These are phyloP conservation scores for Cyberlindnera bimundalis DNA, from an alignment of 805 yeast species.

Conservation along the genomic window DNA sequence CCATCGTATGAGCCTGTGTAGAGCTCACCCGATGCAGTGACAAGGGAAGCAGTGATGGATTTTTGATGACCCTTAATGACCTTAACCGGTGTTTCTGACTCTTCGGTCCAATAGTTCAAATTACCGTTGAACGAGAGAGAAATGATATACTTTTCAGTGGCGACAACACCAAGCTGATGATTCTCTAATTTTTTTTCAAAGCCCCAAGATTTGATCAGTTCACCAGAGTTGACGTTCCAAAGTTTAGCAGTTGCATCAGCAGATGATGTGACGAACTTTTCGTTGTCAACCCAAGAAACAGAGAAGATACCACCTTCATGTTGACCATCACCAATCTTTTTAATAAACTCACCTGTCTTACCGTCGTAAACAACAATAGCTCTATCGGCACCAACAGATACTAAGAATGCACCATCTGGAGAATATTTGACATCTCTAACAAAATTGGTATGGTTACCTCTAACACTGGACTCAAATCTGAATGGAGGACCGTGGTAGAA, in stretches of 20 bases:
- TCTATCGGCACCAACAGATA: conserved; percentile 85
- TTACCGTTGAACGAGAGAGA: conserved; percentile 73
- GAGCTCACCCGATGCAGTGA: conserved; percentile 27
- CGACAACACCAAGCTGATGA: conserved; percentile 80
- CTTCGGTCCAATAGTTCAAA: conserved; percentile 52
- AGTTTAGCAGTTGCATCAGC: conserved; percentile 76
- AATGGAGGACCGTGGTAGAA: conserved; percentile 93
- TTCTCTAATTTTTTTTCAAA: conserved; percentile 46
- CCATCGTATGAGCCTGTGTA: conserved; percentile 86
- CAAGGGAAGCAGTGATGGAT: conserved; percentile 60
- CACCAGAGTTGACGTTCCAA: conserved; percentile 51
- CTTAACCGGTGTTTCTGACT: conserved; percentile 30
- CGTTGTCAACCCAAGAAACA: conserved; percentile 62
- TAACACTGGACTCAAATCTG: conserved; percentile 69
- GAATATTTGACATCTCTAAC: conserved; percentile 79
- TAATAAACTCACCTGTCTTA: conserved; percentile 70
- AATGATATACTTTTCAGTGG: conserved; percentile 55
- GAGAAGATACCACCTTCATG: conserved; percentile 84
- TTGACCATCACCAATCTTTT: conserved; percentile 39
- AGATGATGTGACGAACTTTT: conserved; percentile 71
- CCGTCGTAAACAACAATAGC: conserved; percentile 79
- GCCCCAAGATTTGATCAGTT: conserved; percentile 47
- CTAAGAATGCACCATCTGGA: conserved; percentile 71
- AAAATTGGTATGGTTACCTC: conserved; percentile 74
- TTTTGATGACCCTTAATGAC: conserved; percentile 77